Evolutionary conservation across 129 eudicot species (phyloP).

Genomic region (Dittrichia graveolens): DNA sequence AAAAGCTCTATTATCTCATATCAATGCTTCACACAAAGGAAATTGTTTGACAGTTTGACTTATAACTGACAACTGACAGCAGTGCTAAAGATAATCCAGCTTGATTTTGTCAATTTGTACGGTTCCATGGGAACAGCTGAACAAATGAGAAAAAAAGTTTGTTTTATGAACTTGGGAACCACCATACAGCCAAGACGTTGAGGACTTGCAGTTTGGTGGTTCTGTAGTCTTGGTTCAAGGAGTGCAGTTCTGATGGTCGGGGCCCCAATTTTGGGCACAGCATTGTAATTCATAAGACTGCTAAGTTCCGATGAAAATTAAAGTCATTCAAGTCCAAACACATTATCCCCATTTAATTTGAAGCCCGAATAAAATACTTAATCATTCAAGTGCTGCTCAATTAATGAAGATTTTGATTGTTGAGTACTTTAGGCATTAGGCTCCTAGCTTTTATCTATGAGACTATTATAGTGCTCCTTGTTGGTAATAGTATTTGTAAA

Average conservation of each 20-base stretch:
- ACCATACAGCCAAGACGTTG: not conserved
- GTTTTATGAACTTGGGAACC: not conserved
- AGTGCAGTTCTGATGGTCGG: not conserved
- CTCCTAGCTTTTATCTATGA: not conserved
- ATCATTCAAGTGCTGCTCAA: not conserved
- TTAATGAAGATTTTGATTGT: slow-evolving; percentile 1
- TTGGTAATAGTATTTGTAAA: slow-evolving; percentile 1
- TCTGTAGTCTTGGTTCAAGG: not conserved
- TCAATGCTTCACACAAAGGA: not conserved
- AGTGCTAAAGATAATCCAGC: too few species aligned
- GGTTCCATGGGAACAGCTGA: too few species aligned
- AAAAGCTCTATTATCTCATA: not conserved
- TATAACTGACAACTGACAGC: too few species aligned
- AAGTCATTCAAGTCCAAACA: slow-evolving; percentile 5
- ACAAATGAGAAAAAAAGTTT: too few species aligned
- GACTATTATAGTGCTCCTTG: not conserved
- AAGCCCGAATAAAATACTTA: not conserved
- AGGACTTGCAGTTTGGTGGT: not conserved
- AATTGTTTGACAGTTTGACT: not conserved
- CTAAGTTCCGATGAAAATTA: slow-evolving; percentile 8
- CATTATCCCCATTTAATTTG: not conserved
- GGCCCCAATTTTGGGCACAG: slow-evolving; percentile 14
- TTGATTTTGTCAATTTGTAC: too few species aligned
- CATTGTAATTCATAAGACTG: not conserved
- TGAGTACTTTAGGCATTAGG: not conserved